phyloP scores from a whole-genome alignment of 495 filamentous ascomycete genomes.

The Patellaria atrata region DNA sequence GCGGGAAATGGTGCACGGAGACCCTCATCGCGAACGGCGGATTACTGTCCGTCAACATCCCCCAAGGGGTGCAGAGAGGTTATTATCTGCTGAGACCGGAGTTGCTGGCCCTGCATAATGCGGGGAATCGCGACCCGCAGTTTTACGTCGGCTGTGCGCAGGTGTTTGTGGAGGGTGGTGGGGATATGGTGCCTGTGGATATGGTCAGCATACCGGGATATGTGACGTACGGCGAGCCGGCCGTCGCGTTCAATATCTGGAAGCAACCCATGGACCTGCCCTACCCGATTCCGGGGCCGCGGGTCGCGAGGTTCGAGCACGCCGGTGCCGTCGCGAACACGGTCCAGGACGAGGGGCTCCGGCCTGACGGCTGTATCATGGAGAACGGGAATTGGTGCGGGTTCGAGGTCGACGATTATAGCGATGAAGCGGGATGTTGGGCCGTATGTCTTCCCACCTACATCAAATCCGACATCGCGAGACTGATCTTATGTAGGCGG shows the following conservation, averaged over 20 bases:
- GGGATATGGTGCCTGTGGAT: conserved; percentile 27
- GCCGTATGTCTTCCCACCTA: conserved; percentile 14
- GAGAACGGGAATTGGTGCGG: conserved; percentile 63
- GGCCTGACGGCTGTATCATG: conserved; percentile 40
- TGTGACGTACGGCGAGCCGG: conserved; percentile 35
- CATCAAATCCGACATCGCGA: not conserved
- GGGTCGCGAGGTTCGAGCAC: conserved; percentile 15
- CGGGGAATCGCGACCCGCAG: conserved; percentile 43
- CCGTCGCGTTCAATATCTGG: conserved; percentile 51
- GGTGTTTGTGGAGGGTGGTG: conserved; percentile 41
- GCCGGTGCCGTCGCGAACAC: conserved; percentile 6
- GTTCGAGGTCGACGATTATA: conserved; percentile 39
- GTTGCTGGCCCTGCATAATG: conserved; percentile 52
- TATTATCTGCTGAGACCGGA: conserved; percentile 57
- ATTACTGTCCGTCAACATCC: conserved; percentile 44
- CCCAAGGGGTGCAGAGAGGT: conserved; percentile 43
- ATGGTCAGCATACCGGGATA: conserved; percentile 53
- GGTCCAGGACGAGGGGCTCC: conserved; percentile 29
- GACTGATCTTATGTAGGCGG: conserved; percentile 15
- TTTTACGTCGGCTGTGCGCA: conserved; percentile 61
- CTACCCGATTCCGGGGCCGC: conserved; percentile 48
- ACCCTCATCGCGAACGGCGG: conserved; percentile 50
- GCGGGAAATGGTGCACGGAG: conserved; percentile 51
- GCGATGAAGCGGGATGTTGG: conserved; percentile 44
- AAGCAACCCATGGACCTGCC: conserved; percentile 26